These are phyloP conservation scores for Ceratobasidium sp. DNA, from an alignment of 1,284 basidiomycete species.

Conservation along the genomic window DNA sequence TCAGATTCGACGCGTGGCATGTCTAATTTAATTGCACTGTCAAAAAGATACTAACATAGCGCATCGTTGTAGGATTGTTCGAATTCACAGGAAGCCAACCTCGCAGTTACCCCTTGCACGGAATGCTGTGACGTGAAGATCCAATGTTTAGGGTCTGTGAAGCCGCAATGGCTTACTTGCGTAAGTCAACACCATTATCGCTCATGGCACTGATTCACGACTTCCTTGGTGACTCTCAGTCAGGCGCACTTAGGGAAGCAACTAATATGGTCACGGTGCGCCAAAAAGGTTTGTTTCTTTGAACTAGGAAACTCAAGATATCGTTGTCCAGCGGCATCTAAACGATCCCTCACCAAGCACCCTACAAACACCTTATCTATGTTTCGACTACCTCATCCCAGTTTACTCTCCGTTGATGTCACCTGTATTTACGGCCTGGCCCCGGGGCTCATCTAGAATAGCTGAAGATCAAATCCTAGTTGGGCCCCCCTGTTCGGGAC, in stretches of 20 bases:
- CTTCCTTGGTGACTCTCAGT: neutral
- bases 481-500: too few species aligned
- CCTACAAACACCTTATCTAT: neutral
- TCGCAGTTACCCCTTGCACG: too few species aligned
- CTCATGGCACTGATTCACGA: too few species aligned
- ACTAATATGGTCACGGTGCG: neutral
- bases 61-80: too few species aligned
- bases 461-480: too few species aligned
- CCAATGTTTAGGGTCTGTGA: neutral
- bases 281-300: neutral
- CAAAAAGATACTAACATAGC: too few species aligned
- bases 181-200: neutral
- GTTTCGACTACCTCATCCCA: constrained; percentile 2
- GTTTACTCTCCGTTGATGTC: neutral
- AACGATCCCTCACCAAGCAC: neutral
- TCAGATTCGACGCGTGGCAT: neutral
- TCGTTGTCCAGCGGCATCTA: neutral
- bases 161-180: neutral
- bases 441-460: too few species aligned
- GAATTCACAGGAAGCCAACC: too few species aligned
- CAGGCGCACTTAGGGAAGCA: neutral
- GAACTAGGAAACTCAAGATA: neutral
- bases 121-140: neutral
- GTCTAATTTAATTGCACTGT: neutral
- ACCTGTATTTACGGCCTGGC: too few species aligned